These are phyloP conservation scores for Penicillium brevicompactum DNA, from an alignment of 2,329 filamentous ascomycete species.

Conservation along the genomic window DNA sequence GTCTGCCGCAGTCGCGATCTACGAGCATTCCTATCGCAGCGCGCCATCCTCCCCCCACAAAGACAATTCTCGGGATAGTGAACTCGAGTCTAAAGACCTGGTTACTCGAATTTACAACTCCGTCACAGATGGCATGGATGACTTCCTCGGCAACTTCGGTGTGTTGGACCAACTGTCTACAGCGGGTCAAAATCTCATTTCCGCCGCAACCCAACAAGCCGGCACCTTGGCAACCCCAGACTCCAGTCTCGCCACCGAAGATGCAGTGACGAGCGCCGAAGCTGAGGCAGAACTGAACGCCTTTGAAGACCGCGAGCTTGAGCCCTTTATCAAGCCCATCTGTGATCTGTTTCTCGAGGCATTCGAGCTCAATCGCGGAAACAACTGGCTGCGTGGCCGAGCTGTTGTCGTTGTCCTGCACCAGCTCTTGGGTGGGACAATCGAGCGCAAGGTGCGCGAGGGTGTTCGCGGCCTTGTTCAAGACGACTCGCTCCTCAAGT, in stretches of 20 bases:
- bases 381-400: conserved; percentile 94
- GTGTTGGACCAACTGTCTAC: conserved; percentile 92
- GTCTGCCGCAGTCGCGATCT: conserved; percentile 93
- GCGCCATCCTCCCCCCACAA: conserved; percentile 73
- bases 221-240: conserved; percentile 52
- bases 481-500: conserved; percentile 76
- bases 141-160: conserved; percentile 93
- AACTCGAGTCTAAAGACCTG: conserved; percentile 74
- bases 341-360: conserved; percentile 96
- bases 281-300: conserved; percentile 92
- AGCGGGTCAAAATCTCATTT: conserved; percentile 80
- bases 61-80: conserved; percentile 54
- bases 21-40: conserved; percentile 84
- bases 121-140: conserved; percentile 96
- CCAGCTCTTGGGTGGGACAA: conserved; percentile 91
- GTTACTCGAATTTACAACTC: conserved; percentile 95
- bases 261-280: conserved; percentile 63
- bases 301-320: conserved; percentile 84
- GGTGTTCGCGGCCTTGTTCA: conserved; percentile 72
- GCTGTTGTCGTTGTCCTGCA: conserved; percentile 96
- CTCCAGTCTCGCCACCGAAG: conserved; percentile 45
- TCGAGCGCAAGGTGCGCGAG: conserved; percentile 92
- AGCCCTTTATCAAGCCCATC: conserved; percentile 97
- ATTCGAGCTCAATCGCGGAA: conserved; percentile 91
- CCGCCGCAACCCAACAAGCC: conserved; percentile 54